Conservation (phyloP, 1,284 basidiomycete species). For the Gomphus bonarii region DNA sequence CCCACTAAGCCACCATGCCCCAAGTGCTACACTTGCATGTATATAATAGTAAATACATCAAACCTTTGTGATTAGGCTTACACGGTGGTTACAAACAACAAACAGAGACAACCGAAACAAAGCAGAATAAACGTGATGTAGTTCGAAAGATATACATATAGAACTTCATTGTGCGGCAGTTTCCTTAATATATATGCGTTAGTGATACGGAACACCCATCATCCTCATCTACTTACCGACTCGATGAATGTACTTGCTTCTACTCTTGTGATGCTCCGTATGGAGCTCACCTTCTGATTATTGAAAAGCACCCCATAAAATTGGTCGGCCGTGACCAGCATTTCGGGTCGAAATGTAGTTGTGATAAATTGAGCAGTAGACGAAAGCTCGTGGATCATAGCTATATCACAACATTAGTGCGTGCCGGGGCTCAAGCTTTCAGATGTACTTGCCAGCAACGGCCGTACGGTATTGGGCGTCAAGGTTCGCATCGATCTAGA, state of each 20-base stretch:
- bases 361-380: constrained; percentile 93
- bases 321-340: constrained; percentile 90
- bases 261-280: constrained; percentile 71
- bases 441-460: constrained; percentile 65
- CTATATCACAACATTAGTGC: constrained; percentile 27
- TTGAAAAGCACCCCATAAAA: constrained; percentile 99
- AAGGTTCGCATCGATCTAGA: constrained; percentile 89
- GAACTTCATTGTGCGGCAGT: constrained; percentile 7
- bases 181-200: neutral
- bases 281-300: constrained; percentile 87
- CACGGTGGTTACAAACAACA: neutral
- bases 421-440: neutral
- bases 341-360: constrained; percentile 96
- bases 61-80: neutral
- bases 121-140: neutral
- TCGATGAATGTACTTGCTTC: constrained; percentile 88
- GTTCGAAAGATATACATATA: neutral
- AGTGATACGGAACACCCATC: neutral
- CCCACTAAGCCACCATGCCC: too few relatives aligned
- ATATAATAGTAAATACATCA: neutral
- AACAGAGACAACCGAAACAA: neutral
- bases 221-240: constrained; percentile 15
- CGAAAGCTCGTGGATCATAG: constrained; percentile 90
- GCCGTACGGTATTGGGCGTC: constrained; percentile 97
- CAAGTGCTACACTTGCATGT: too few relatives aligned